Evolutionary conservation across 1,284 basidiomycete species (phyloP).

Genomic region (Leccinum fuscescens): DNA sequence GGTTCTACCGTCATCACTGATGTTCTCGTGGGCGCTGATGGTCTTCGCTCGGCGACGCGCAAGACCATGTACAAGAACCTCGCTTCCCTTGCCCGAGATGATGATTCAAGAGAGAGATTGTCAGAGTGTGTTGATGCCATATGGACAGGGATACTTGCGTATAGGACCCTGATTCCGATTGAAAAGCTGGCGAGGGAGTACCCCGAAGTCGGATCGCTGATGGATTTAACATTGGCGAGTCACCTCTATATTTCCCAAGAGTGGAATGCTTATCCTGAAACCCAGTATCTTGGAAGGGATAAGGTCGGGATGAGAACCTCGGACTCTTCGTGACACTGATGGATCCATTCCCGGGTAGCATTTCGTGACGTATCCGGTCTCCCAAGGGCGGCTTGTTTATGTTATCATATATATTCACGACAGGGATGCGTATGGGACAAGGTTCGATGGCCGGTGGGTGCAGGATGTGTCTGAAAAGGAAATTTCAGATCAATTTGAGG

Average conservation of each 20-base stretch:
- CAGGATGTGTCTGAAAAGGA: slow-evolving; percentile 30
- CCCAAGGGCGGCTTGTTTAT: slow-evolving; percentile 42
- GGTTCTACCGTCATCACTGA: slow-evolving; percentile 34
- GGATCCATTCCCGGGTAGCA: slow-evolving; percentile 30
- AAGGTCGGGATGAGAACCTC: slow-evolving; percentile 34
- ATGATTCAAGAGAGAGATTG: slow-evolving; percentile 3
- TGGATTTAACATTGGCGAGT: slow-evolving; percentile 36
- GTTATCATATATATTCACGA: slow-evolving; percentile 39
- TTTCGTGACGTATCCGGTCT: slow-evolving; percentile 44
- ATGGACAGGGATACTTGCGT: slow-evolving; percentile 24
- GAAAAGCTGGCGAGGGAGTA: slow-evolving; percentile 16
- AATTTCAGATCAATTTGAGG: slow-evolving; percentile 33
- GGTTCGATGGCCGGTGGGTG: slow-evolving; percentile 38
- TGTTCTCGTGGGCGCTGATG: slow-evolving; percentile 35
- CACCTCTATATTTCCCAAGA: background rate
- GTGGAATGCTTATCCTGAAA: background rate
- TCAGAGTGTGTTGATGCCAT: slow-evolving; percentile 15
- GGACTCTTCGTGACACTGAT: background rate
- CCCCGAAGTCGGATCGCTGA: slow-evolving; percentile 37
- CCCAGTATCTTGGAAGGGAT: slow-evolving; percentile 44
- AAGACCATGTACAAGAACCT: slow-evolving; percentile 19
- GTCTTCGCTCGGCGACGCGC: slow-evolving; percentile 25
- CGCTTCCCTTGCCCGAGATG: slow-evolving; percentile 9
- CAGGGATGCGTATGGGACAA: slow-evolving; percentile 35
- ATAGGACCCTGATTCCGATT: slow-evolving; percentile 17